Evolutionary conservation across 164 flowering plant species (phyloP).

Genomic region (Liquidambar formosana): DNA sequence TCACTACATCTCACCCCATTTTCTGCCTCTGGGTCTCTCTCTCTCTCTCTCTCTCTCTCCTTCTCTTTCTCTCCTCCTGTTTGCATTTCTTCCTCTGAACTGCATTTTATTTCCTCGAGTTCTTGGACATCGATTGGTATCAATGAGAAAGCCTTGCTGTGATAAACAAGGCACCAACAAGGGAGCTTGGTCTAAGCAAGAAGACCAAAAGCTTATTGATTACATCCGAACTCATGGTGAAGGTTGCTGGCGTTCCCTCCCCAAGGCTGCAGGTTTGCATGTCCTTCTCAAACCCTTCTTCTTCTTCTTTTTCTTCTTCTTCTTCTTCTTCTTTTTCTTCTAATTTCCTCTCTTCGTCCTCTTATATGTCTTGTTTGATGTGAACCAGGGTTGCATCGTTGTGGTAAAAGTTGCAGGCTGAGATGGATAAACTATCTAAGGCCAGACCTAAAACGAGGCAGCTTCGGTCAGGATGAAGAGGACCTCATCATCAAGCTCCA

Average conservation of each 20-base stretch:
- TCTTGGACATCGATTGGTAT: not conserved
- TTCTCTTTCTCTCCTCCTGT: not conserved
- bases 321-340: too few species aligned
- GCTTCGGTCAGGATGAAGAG: constrained; percentile 73
- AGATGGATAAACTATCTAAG: constrained; percentile 74
- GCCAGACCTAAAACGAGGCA: constrained; percentile 68
- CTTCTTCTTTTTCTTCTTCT: too few species aligned
- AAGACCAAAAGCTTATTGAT: constrained; percentile 60
- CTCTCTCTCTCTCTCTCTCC: not conserved
- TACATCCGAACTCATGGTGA: constrained; percentile 56
- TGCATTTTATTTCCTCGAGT: too few species aligned
- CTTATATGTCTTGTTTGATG: not conserved
- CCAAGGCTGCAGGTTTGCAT: constrained; percentile 58
- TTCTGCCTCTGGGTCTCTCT: not conserved
- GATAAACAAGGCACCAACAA: constrained; percentile 53
- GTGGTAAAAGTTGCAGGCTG: constrained; percentile 67
- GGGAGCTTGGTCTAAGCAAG: constrained; percentile 78
- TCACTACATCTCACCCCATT: not conserved
- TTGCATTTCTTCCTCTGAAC: too few species aligned
- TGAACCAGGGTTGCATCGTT: constrained; percentile 54
- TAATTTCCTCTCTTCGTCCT: not conserved
- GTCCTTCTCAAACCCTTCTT: not conserved
- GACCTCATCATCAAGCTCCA: constrained; percentile 80
- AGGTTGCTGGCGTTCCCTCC: constrained; percentile 69
- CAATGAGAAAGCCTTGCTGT: constrained; percentile 54